These are phyloP conservation scores for Penicillium flavigenum DNA, from an alignment of 495 filamentous ascomycete species.

Conservation along the genomic window DNA sequence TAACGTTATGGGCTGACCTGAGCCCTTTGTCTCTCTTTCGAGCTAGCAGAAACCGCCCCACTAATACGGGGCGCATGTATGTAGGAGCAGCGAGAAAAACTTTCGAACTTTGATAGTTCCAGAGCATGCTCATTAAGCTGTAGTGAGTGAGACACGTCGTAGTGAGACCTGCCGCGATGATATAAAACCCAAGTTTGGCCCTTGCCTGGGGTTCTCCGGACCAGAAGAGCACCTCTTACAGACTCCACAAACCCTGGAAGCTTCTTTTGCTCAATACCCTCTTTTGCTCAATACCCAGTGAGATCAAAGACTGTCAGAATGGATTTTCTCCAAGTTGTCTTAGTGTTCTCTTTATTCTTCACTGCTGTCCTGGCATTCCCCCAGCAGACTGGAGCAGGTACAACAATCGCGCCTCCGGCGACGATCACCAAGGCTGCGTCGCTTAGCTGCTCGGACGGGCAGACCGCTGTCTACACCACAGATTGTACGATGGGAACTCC, in stretches of 20 bases:
- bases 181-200: neutral
- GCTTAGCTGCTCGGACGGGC: constrained; percentile 24
- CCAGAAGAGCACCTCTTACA: neutral
- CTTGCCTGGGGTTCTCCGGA: neutral
- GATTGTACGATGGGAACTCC: constrained; percentile 32
- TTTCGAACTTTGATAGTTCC: neutral
- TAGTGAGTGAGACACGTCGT: neutral
- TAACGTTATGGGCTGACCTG: neutral
- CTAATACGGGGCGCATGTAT: neutral
- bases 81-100: neutral
- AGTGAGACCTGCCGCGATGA: neutral
- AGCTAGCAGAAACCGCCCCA: neutral
- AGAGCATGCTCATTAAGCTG: neutral
- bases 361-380: constrained; percentile 14
- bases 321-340: neutral
- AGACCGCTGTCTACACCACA: constrained; percentile 28
- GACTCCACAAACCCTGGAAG: neutral
- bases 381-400: constrained; percentile 4
- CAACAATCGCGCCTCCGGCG: neutral
- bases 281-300: neutral
- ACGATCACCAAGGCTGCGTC: constrained; percentile 6
- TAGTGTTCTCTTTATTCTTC: neutral
- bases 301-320: neutral
- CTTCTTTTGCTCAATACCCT: neutral
- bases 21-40: neutral